Conservation (phyloP, 441 rosid species). For the Manihot esculenta region DNA sequence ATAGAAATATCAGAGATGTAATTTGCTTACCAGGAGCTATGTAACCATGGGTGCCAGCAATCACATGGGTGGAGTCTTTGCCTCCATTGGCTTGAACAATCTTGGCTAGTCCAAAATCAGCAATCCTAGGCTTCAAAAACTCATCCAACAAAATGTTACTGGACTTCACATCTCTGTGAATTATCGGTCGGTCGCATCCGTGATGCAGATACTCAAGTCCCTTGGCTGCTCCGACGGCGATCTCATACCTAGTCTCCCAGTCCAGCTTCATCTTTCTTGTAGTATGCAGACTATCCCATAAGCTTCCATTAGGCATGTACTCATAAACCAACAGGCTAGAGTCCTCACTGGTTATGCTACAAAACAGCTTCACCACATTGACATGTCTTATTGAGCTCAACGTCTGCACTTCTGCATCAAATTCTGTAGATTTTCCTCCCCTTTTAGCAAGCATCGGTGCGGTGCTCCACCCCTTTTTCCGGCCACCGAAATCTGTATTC, state of each 20-base stretch:
- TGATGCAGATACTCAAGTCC: conserved; percentile 96
- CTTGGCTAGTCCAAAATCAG: conserved; percentile 95
- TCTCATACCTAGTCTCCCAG: conserved; percentile 84
- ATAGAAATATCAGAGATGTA: neutral
- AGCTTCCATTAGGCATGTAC: conserved; percentile 88
- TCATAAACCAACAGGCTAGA: conserved; percentile 89
- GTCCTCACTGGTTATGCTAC: conserved; percentile 91
- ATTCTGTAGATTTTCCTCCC: conserved; percentile 50
- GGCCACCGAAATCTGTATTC: conserved; percentile 32
- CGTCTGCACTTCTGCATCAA: conserved; percentile 79
- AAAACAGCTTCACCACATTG: conserved; percentile 85
- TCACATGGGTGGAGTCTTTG: conserved; percentile 62
- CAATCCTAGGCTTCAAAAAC: conserved; percentile 87
- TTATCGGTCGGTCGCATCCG: conserved; percentile 71
- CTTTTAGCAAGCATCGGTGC: conserved; percentile 59
- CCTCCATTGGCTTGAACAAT: conserved; percentile 53
- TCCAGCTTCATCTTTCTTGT: conserved; percentile 63
- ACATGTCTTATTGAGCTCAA: conserved; percentile 87
- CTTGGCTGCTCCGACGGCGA: conserved; percentile 79
- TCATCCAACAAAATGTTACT: conserved; percentile 88
- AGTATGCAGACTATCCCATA: conserved; percentile 79
- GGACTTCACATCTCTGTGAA: conserved; percentile 91
- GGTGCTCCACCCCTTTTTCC: conserved; percentile 42
- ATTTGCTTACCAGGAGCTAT: conserved; percentile 82
- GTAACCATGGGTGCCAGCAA: conserved; percentile 96